Evolutionary conservation across 805 yeast genomes (phyloP), one percentile per base, ranked within the genome.

Genomic region (Blastobotrys parvus): DNA sequence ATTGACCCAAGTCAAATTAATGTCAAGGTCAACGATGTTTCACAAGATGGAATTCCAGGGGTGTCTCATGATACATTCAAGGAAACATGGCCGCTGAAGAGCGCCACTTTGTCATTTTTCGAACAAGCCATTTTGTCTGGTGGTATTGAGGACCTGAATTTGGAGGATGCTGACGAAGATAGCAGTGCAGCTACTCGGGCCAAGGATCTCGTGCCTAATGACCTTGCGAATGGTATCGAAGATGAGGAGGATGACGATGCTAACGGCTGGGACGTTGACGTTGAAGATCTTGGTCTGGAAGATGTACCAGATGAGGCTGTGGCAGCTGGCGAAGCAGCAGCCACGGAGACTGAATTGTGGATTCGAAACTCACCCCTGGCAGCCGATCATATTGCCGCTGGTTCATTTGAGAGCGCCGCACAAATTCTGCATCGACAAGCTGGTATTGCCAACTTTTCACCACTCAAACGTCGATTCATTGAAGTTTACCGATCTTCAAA

Each of bases 381-480:
- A 3, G 97, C 95, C 23, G 87, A 86, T 21, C 85, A 87, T 55
- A 88, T 82, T 56, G 97, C 98, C 2, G 88, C 96, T 2, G 99
- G 99, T 55, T 84, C 94, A 3, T 90, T 90, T 60, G 97, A 88
- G 52, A 83, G 90, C 42, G 99, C 97, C 31, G 92, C 96, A 32
- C 94, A 88, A 56, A 75, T 94, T 59, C 74, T 92, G 56, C 79
- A 82, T 68, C 82, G 90, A 57, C 98, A 94, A 64, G 71, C 81
- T 36, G 98, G 97, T 55, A 76, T 86, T 41, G 80, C 77, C 21
- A 72, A 85, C 53, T 90, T 94, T 60, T 94, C 80, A 57, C 97
- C 97, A 11, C 73, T 92, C 54, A 79, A 90, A 65, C 60, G 71
- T 22, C 74, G 95, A 48, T 92, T 92, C 69, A 53, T 84, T 61